A percentile compares a stretch with the other conserved stretches of the same genome.
Conservation (phyloP, 1,139 yeast species). For the Pneumocystis oryctolagi region DNA sequence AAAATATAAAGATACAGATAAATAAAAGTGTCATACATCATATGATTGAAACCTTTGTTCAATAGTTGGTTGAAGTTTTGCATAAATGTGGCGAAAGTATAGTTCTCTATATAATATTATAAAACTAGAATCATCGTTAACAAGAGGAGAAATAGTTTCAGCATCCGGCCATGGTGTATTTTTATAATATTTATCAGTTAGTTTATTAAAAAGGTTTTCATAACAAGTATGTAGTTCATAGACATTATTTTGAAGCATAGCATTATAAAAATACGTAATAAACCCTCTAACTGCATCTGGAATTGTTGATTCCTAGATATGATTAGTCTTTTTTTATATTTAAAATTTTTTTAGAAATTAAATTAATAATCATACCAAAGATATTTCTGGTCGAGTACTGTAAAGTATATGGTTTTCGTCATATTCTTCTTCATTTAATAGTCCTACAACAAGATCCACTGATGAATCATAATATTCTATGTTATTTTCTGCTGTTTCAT, state of each 20-base stretch:
- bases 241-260: conserved; percentile 29
- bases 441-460: background rate
- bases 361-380: background rate
- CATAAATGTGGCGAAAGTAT: conserved; percentile 35
- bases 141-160: conserved; percentile 30
- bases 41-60: conserved; percentile 34
- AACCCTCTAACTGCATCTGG: conserved; percentile 35
- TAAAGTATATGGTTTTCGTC: background rate
- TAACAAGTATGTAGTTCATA: conserved; percentile 33
- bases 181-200: conserved; percentile 33
- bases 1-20: background rate
- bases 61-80: conserved; percentile 30
- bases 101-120: conserved; percentile 34
- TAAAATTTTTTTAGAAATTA: background rate
- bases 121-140: conserved; percentile 32
- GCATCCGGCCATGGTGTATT: conserved; percentile 35
- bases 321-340: background rate
- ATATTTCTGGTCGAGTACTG: background rate
- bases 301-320: conserved; percentile 14
- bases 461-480: background rate
- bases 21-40: conserved; percentile 17
- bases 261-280: conserved; percentile 31
- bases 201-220: conserved; percentile 32
- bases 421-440: background rate
- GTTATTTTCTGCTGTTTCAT: background rate